Conservation (phyloP, 1,139 yeast species). For the Pneumocystis wakefieldiae region DNA sequence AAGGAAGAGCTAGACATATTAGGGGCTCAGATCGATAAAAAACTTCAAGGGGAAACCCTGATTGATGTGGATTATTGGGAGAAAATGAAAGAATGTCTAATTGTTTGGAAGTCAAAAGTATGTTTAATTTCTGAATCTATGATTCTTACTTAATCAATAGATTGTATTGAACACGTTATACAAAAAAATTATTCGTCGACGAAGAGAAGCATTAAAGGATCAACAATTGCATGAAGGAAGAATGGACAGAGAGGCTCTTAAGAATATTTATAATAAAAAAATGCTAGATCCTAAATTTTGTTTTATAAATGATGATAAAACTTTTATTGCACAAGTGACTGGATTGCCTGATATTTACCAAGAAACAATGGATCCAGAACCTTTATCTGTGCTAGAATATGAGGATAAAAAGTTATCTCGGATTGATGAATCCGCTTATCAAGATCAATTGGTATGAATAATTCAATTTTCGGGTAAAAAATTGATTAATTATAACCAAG, state of each 20-base stretch:
- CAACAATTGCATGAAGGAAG: background rate
- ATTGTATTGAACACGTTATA: background rate
- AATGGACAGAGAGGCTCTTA: background rate
- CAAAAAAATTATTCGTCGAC: background rate
- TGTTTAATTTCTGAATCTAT: constrained; percentile 14
- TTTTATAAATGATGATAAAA: background rate
- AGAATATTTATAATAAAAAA: background rate
- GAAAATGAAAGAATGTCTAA: constrained; percentile 19
- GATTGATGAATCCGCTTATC: background rate
- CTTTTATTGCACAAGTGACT: background rate
- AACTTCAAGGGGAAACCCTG: constrained; percentile 17
- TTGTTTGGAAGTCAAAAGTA: constrained; percentile 17
- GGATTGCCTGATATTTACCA: background rate
- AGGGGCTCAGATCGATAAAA: constrained; percentile 17
- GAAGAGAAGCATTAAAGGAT: background rate
- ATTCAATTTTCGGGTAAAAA: background rate
- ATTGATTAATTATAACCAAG: background rate
- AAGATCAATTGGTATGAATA: background rate
- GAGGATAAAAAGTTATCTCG: background rate
- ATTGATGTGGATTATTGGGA: constrained; percentile 25
- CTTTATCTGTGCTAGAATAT: background rate
- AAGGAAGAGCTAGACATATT: constrained; percentile 19
- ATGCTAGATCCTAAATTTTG: background rate
- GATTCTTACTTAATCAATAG: constrained; percentile 11
- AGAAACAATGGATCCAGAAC: background rate